Evolutionary conservation across 2,329 filamentous ascomycete genomes (phyloP), one percentile per base, ranked within the genome.

Genomic region (Calonectria pseudoturangicola): DNA sequence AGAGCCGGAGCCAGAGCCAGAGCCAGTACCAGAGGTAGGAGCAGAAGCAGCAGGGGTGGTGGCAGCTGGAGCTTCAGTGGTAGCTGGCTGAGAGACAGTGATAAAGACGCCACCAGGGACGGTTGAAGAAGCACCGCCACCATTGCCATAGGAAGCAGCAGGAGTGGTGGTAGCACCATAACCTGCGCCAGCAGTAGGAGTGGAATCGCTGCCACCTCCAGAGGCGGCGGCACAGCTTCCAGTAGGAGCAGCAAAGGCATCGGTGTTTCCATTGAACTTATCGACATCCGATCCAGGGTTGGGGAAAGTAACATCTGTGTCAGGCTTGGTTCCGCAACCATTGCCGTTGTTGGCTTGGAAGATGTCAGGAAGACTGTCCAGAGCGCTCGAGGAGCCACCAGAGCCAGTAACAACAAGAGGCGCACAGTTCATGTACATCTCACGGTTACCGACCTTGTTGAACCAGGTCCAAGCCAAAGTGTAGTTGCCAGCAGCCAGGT

Each of bases 381-480:
- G 89, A 75, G 90, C 90, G 2, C 87, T 83, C 69, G 91, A 79
- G 51, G 84, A 83, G 66, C 89, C 89, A 0, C 84, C 85, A 0
- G 74, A 76, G 10, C 90, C 90, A 0, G 90, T 90, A 28, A 98
- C 88, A 0, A 88, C 89, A 60, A 98, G 84, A 0, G 94, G 91
- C 0, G 93, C 95, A 79, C 96, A 99, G 89, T 98, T 97, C 95
- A 98, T 98, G 89, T 98, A 98, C 89, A 98, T 95, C 82, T 98
- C 97, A 1, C 96, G 93, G 86, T 98, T 98, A 3, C 97, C 97
- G 12, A 98, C 81, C 72, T 93, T 93, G 87, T 98, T 98, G 85
- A 98, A 92, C 97, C 97, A 98, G 0, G 95, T 95, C 95, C 96
- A 98, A 0, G 95, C 95, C 6, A 98, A 88, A 0, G 92, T 94